Percentiles rank a stretch among this genome's conserved stretches.
phyloP scores from a whole-genome alignment of 129 eudicot genomes.

The Arctium lappa region DNA sequence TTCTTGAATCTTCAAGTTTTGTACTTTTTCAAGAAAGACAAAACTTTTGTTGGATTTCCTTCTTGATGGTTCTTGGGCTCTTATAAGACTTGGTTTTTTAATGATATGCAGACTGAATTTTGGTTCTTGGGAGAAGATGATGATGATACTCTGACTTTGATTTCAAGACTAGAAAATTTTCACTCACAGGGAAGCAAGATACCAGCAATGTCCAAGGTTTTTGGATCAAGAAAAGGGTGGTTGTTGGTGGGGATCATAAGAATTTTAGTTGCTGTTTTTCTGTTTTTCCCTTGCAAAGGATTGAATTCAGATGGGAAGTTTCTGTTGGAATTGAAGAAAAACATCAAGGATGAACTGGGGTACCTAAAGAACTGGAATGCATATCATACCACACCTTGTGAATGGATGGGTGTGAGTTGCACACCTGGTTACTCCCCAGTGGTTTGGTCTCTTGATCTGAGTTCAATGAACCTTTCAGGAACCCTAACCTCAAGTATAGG shows the following conservation, averaged over 20 bases:
- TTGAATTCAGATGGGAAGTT: conserved; percentile 65
- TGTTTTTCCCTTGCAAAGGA: conserved; percentile 53
- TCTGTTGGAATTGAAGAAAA: conserved; percentile 69
- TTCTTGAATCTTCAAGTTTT: conserved; percentile 8
- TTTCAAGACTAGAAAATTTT: conserved; percentile 1
- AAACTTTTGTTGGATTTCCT: conserved; percentile 10
- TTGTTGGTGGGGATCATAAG: conserved; percentile 29
- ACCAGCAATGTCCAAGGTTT: conserved; percentile 39
- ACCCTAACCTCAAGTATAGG: conserved; percentile 65
- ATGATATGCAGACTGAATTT: not conserved
- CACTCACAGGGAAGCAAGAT: not conserved
- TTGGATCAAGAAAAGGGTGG: conserved; percentile 15
- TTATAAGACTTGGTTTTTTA: not conserved
- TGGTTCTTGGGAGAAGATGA: conserved; percentile 9
- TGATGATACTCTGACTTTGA: conserved; percentile 8
- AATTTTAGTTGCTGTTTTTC: conserved; percentile 23
- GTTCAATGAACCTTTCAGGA: conserved; percentile 72
- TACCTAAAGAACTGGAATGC: conserved; percentile 64
- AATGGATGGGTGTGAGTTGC: conserved; percentile 87
- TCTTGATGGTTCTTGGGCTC: not conserved
- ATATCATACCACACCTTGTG: conserved; percentile 64
- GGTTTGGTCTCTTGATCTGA: conserved; percentile 62
- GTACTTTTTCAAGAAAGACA: conserved; percentile 19
- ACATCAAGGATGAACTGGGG: conserved; percentile 39
- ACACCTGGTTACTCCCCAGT: conserved; percentile 36